phyloP scores from a whole-genome alignment of 495 filamentous ascomycete species.

The Acidomyces sp. region DNA sequence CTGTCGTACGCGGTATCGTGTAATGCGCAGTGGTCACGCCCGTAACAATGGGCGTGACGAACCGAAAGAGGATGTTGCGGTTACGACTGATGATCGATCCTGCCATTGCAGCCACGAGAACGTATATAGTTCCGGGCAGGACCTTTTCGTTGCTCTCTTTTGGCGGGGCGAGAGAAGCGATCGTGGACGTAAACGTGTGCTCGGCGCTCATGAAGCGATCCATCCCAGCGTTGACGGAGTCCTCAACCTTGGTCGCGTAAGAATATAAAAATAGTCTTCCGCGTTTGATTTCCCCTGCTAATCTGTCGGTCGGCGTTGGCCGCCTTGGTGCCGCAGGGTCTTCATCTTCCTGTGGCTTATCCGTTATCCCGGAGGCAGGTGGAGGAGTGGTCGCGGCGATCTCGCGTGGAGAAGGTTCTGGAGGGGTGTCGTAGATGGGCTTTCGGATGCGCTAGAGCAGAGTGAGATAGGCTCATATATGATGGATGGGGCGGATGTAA shows the following conservation, averaged over 20 bases:
- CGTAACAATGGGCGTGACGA: slow-evolving; percentile 40
- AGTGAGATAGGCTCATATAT: slow-evolving; percentile 19
- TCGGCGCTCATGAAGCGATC: slow-evolving; percentile 65
- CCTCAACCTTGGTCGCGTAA: slow-evolving; percentile 58
- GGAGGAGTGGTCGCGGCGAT: slow-evolving; percentile 23
- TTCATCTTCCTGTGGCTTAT: slow-evolving; percentile 15
- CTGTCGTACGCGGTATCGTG: slow-evolving; percentile 37
- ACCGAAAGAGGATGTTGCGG: slow-evolving; percentile 65
- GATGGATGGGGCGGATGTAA: not conserved
- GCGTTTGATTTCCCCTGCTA: slow-evolving; percentile 68
- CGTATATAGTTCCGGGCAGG: slow-evolving; percentile 75
- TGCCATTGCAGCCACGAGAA: slow-evolving; percentile 82
- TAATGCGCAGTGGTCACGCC: slow-evolving; percentile 29
- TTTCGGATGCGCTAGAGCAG: slow-evolving; percentile 44
- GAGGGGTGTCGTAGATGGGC: slow-evolving; percentile 61
- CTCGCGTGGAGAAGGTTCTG: slow-evolving; percentile 27
- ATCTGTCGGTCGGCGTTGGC: slow-evolving; percentile 71
- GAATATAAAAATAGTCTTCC: slow-evolving; percentile 70
- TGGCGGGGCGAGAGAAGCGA: slow-evolving; percentile 74
- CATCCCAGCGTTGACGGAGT: slow-evolving; percentile 62
- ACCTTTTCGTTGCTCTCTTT: slow-evolving; percentile 69
- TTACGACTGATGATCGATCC: slow-evolving; percentile 79
- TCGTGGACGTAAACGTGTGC: slow-evolving; percentile 67
- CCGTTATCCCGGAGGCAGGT: slow-evolving; percentile 19
- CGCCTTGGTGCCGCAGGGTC: slow-evolving; percentile 14